Evolutionary conservation across 2,329 filamentous ascomycete genomes (phyloP), one percentile per base, ranked within the genome.

Genomic region (Penicillium sp.): DNA sequence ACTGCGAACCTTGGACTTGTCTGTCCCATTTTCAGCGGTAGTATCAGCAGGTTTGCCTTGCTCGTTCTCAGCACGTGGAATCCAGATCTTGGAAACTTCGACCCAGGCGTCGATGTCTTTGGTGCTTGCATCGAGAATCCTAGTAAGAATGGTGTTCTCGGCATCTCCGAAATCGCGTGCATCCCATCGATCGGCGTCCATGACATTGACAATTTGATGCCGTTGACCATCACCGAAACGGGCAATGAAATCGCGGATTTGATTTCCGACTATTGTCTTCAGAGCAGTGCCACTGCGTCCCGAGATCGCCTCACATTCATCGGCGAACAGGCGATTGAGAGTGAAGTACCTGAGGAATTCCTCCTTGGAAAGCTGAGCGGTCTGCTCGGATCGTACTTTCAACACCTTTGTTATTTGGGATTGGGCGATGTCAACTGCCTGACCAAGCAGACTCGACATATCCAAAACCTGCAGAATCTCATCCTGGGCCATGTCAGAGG

Each of bases 401-500:
- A 88, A 75, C 2, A 88, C 80, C 61, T 87, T 86, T 2, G 81
- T 85, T 47, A 87, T 83, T 59, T 88, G 86, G 1, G 80, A 82
- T 65, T 88, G 85, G 8, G 84, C 83, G 43, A 85, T 84, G 69
- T 88, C 86, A 17, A 88, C 85, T n/a, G 85, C 85, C 68, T 87
- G 84, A 2, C 84, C 85, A 19, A 88, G 77, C 12, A 88, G 76
- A 67, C 83, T 86, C 1, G 86, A 88, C 79, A 88, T 83, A 62
- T 88, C 86, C 53, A 88, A 69, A 15, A 84, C 82, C 66, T 88
- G 83, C 60, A 85, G 79, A 15, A 88, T 79, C 64, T 88, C 85
- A 64, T 86, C 83, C 61, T 85, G 84, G 1, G 73, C 71, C 63
- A 71, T 64, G 10, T 67, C 66, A 29, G 68, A 69, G 19, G 71